Evolutionary conservation across 805 yeast genomes (phyloP), one percentile per base, ranked within the genome.

Genomic region (Kluyveromyces starmeri): DNA sequence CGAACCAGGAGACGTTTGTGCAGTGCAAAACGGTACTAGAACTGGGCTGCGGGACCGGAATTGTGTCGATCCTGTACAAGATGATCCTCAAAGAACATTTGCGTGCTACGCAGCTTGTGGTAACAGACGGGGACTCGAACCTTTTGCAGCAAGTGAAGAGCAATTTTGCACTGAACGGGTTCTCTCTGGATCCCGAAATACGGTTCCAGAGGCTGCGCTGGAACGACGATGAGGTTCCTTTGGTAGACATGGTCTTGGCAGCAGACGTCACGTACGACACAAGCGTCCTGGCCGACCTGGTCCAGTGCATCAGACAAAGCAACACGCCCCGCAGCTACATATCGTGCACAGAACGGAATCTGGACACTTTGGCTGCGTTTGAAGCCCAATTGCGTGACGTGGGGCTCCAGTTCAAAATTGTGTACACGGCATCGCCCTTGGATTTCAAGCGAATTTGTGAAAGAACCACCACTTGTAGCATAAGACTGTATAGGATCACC

Each of bases 201-300:
- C 41, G 39, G 12, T 56, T 64, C 26, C 70, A 63, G 26, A 57
- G 70, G 23, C 44, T 76, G 5, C 71, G 83, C 78, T 86, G 94
- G 71, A 67, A 71, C 2, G 59, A 59, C 24, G 71, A 67, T 28
- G 46, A 48, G 7, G 47, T 68, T 1, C 71, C 72, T 2, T 75
- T 78, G 45, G n/a, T 23, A n/a, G 26, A 23, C 13, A 54, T 77
- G 1, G 59, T 85, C 1, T 49, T 84, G 3, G 95, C 88, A 0
- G 92, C 96, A 0, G 97, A 88, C 55, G 84, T 88, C 10, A 84
- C 95, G 0, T 88, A 83, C 55, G 96, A 88, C 48, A 52, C 74
- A 2, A 59, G 69, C 3, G 64, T 75, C 3, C 65, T 84, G 14
- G 75, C 76, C 0, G 58, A 58, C 16, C 63, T 88, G 26, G 34